Percentiles rank a stretch among this genome's conserved stretches.
phyloP scores from a whole-genome alignment of 768 basidiomycete species.

The Tylopilus intermedius region DNA sequence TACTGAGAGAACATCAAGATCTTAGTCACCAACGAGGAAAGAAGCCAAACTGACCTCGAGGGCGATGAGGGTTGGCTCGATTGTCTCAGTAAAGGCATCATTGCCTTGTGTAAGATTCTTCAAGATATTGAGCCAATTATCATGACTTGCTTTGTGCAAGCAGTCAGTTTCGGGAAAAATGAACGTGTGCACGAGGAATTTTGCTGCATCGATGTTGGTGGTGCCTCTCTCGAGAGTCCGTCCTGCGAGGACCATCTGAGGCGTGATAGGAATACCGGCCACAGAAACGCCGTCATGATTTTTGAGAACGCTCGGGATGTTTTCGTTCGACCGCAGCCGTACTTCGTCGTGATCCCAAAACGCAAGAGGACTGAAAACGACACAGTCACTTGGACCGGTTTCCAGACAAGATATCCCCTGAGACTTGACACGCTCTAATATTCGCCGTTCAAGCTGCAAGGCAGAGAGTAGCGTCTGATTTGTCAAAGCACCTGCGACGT shows the following conservation, averaged over 20 bases:
- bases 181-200: constrained; percentile 74
- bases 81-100: constrained; percentile 36
- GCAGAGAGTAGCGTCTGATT: constrained; percentile 59
- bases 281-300: constrained; percentile 48
- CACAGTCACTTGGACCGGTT: constrained; percentile 49
- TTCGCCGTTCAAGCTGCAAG: constrained; percentile 56
- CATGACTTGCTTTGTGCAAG: constrained; percentile 55
- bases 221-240: constrained; percentile 49
- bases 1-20: constrained; percentile 38
- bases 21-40: background rate
- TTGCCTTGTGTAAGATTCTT: constrained; percentile 35
- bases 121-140: constrained; percentile 58
- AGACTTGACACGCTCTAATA: constrained; percentile 42
- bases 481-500: constrained; percentile 49
- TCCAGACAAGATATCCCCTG: constrained; percentile 51
- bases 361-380: constrained; percentile 66
- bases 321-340: constrained; percentile 46
- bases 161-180: constrained; percentile 78
- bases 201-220: constrained; percentile 57
- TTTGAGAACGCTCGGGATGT: constrained; percentile 58
- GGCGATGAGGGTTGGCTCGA: constrained; percentile 42
- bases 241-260: constrained; percentile 74
- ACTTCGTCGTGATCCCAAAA: constrained; percentile 70
- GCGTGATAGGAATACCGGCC: constrained; percentile 61
- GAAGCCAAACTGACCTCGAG: constrained; percentile 36